Base-by-base conservation (phyloP, 306 rosid species). In the Parietaria judaica region DNA sequence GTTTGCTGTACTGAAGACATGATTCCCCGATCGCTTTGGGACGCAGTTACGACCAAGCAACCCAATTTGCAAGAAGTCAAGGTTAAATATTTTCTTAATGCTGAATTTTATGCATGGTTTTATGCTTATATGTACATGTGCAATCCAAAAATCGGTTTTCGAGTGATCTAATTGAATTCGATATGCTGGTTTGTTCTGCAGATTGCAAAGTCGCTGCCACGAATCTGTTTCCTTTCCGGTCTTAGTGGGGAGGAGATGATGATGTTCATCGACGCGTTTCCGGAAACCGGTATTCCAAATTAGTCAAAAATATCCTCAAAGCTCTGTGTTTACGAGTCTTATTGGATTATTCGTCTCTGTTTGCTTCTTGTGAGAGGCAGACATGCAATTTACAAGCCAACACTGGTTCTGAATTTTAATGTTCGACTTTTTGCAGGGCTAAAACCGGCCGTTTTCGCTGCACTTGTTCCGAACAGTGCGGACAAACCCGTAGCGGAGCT, bases 161-260 rank as follows among this genome's bases (percentile, higher is more conserved):
- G 7, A 41, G 45, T 41, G 45, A 41, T 41, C 45, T 41, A 8
- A 41, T 41, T 41, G 9, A 41, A 41, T 0, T 23, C 31, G 31
- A 23, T 23, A 23, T 23, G 31, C 31, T 23, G 31, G 31, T 23
- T 23, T 23, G 31, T 58, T 65, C 54, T 60, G 80, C 86, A 92
- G 96, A 72, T 86, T 44, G 90, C 80, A 14, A 72, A 62, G 75
- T 76, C 86, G 9, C 80, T 88, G 73, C 98, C 98, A 31, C 92
- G 98, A 55, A 88, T 92, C 70, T 92, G 98, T 71, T 86, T 92
- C 83, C 71, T 88, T 34, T 92, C 96, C 14, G 98, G 98, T 73
- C 83, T 92, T 60, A 84, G 82, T 14, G 96, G 98, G 57, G 96
- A 88, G 77, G 96, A 92, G 84, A 92, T 80, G 98, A 82, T 92